Base-by-base conservation (phyloP, 331 rosid genomes). In the Acacia concinna region DNA sequence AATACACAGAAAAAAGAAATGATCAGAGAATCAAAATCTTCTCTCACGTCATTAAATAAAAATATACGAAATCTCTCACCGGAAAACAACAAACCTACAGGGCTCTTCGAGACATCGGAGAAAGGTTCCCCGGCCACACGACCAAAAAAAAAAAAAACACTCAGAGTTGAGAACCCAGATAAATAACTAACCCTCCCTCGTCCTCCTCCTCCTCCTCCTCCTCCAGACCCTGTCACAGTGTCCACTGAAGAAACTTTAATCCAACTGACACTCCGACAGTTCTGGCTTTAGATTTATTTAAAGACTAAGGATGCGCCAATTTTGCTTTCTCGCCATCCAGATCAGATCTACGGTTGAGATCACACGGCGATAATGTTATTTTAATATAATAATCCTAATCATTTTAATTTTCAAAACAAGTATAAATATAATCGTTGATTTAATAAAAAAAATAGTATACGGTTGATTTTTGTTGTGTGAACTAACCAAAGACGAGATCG, bases 271-370 rank as follows among this genome's bases (percentile, higher is more conserved):
- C 64, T 21, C 71, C 70, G 27, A 77, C 65, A 28, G 51, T 60
- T 79, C 76, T 74, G 70, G 32, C 37, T 37, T 47, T 67, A 30
- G 41, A 86, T 84, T 85, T 90, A 86, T 84, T 85, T 90, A 85
- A 82, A 87, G n/a, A 47, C 17, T 47, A 47, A 15, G 5, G 51
- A 44, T 44, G 71, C 10, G 25, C 64, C 3, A 12, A 5, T 56
- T 43, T 56, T 23, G 0, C 54, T 0, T 40, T 49, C 75, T 35
- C 5, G 9, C 20, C 34, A 9, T 38, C 11, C 2, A 20, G 23
- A 75, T 11, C 43, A 4, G 1, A 84, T 67, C 62, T 12, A 25
- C 83, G 86, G 84, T 56, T 13, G 7, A 21, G 82, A 91, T 89
- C 69, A 32, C 12, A 80, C 68, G 25, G 72, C 27, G 38, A 23